These are phyloP conservation scores for Sarocladiaceae sp. DNA, from an alignment of 2,329 filamentous ascomycete species.

Conservation along the genomic window DNA sequence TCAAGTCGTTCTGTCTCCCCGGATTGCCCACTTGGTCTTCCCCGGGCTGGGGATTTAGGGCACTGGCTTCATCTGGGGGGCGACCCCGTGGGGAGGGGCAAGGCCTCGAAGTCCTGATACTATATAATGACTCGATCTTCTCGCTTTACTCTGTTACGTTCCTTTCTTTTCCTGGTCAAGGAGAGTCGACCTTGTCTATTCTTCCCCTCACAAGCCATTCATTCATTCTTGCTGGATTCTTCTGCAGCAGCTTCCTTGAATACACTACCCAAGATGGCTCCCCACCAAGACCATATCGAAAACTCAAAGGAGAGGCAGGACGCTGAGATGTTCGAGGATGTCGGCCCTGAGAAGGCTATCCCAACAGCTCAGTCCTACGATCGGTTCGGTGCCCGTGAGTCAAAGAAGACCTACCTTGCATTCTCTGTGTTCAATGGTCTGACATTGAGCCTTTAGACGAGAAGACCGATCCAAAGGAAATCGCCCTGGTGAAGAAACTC, in stretches of 20 bases:
- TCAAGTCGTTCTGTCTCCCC: too few relatives aligned
- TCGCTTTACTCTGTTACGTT: background rate
- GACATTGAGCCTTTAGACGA: conserved; percentile 13
- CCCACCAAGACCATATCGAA: conserved; percentile 1
- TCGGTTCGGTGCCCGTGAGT: conserved; percentile 8
- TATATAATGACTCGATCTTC: background rate
- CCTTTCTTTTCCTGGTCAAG: background rate
- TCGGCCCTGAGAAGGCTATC: conserved; percentile 2
- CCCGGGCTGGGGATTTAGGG: too few relatives aligned
- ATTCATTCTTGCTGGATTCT: background rate
- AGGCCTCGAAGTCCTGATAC: too few relatives aligned
- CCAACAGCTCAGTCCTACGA: conserved; percentile 3
- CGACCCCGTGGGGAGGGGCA: too few relatives aligned
- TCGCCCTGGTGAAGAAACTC: conserved; percentile 31
- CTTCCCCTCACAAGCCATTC: background rate
- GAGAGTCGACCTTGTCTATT: background rate
- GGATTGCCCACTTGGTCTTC: background rate
- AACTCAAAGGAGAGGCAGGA: background rate
- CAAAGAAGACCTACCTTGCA: too few relatives aligned
- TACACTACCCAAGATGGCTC: background rate
- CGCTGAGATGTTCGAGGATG: conserved; percentile 4
- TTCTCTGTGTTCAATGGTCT: too few relatives aligned
- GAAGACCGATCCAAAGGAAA: conserved; percentile 33
- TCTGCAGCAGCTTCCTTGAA: background rate
- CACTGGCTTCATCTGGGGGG: too few relatives aligned